Evolutionary conservation across 1,139 yeast genomes (phyloP), one percentile per base, ranked within the genome.

Genomic region (Meyerozyma athensensis): DNA sequence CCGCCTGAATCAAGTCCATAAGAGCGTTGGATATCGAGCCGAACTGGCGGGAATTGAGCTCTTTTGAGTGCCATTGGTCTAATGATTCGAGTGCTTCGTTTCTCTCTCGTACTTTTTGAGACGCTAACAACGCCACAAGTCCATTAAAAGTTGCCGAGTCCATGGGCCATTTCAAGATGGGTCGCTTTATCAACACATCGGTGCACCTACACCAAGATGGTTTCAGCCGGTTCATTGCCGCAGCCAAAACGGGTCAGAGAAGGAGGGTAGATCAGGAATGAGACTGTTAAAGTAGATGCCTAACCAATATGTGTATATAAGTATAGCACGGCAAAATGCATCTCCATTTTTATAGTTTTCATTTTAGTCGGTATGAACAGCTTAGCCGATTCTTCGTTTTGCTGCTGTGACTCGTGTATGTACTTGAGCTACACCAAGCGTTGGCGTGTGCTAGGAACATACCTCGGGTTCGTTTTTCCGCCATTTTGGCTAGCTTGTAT

Each of bases 21-120:
- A 28, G 7, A 5, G 20, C 20, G 8, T 10, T 9, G n/a, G 32
- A 17, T 7, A 28, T 17, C 12, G 32, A 28, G n/a, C 32, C 32
- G 6, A 28, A 28, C 14, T 28, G 32, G 12, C 32, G 32, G 18
- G 32, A 28, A 28, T 18, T 28, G 20, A 28, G 32, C 10, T 28
- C 20, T 9, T 19, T 12, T 6, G 32, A 8, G 8, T 10, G 12
- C 20, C 16, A 7, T 18, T 16, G 20, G 7, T 16, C 32, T 12
- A 28, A 17, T 10, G 18, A 17, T 7, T 28, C 32, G 7, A 28
- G 8, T 18, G 20, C 32, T 9, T 28, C 32, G 20, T n/a, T 28
- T 5, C 32, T n/a, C 5, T 28, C 32, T 28, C 32, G 32, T 16
- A 14, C 32, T 18, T 28, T 28, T 16, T 19, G 18, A 10, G 32